Base-by-base conservation (phyloP, 495 filamentous ascomycete genomes). In the Bacidia gigantensis region DNA sequence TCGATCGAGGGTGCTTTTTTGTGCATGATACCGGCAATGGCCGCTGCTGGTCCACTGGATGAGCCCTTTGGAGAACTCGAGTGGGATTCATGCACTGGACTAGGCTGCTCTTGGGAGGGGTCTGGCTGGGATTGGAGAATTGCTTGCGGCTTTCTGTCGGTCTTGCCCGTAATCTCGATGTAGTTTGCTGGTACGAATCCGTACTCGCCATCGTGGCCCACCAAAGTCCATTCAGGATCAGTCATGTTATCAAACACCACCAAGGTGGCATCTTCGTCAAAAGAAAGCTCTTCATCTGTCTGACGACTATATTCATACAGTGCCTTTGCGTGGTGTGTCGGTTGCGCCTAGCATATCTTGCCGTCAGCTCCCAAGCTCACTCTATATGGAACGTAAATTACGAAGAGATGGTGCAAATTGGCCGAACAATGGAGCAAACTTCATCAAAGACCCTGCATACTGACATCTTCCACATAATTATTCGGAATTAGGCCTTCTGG, bases 101-200 rank as follows among this genome's bases (percentile, higher is more conserved):
- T 22, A 2, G 44, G 20, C 2, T 50, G n/a, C 14, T 50, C 26
- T 50, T 39, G 5, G 22, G 51, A 50, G 14, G 51, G 42, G 26
- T 58, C 56, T 20, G 51, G 49, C 35, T 57, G 60, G n/a, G 46
- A 26, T 23, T 42, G 44, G 26, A 46, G 43, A 18, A 57, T 45
- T 23, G 66, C 66, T 14, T 62, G 35, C 40, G 60, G 53, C 46
- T 66, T 56, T n/a, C 58, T 52, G 22, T 58, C 55, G 10, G 53
- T 49, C 35, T 55, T 43, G 11, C 54, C 69, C 14, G 69, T 47
- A 41, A 83, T 67, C 54, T 96, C 87, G 52, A 97, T 96, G 65
- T 99, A 99, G 67, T 95, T 97, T 47, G 89, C 79, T n/a, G 92
- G 92, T 23, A 84, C 92, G 67, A 97, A 99, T 50, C 92, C 92